Conservation (phyloP, 75 land plant species). For the Ceratopteris richardii region DNA sequence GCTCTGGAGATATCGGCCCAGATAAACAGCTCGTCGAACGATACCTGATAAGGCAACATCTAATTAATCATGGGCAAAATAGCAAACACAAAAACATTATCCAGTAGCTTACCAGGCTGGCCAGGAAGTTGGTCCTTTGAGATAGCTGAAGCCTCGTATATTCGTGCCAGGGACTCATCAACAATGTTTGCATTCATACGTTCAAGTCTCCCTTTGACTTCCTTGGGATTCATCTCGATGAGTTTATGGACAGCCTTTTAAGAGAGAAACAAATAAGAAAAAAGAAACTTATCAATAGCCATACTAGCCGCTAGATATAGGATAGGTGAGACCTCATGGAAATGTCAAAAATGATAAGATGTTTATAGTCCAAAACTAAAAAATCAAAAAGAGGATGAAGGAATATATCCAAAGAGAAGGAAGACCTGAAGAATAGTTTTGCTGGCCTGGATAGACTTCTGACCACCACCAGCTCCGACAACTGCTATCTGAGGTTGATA, state of each 20-base stretch:
- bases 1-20: constrained; percentile 90
- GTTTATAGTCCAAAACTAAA: too few relatives aligned
- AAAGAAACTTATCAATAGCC: constrained; percentile 1
- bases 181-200: constrained; percentile 49
- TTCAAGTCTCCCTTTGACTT: constrained; percentile 56
- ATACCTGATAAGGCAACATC: constrained; percentile 41
- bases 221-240: constrained; percentile 83
- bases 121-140: constrained; percentile 81
- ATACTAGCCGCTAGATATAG: too few relatives aligned
- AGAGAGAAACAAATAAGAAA: constrained; percentile 1
- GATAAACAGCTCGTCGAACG: constrained; percentile 86
- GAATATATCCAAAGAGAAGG: too few relatives aligned
- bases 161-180: constrained; percentile 74
- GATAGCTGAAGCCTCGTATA: constrained; percentile 82
- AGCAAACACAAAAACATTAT: neutral
- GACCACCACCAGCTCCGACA: constrained; percentile 45
- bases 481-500: constrained; percentile 83
- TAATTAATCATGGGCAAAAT: neutral
- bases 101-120: constrained; percentile 51
- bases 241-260: constrained; percentile 74
- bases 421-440: neutral
- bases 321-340: too few relatives aligned
- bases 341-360: too few relatives aligned
- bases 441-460: neutral
- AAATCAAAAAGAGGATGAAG: too few relatives aligned